Percentiles rank a stretch among this genome's conserved stretches.
These are phyloP conservation scores for Apiospora hydei DNA, from an alignment of 2,329 filamentous ascomycete genomes.

Conservation along the genomic window DNA sequence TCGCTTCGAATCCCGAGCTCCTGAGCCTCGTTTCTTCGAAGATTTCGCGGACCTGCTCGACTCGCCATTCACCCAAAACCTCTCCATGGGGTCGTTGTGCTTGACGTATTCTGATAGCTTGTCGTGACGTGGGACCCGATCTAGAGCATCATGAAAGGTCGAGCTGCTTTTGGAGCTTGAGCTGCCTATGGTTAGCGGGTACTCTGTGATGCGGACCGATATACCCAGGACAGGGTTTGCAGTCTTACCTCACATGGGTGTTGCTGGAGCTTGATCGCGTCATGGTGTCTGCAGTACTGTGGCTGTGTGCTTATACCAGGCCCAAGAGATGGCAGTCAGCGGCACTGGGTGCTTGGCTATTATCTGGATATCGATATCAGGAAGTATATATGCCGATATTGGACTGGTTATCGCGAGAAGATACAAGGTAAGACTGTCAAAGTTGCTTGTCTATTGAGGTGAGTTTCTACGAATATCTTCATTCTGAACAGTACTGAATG, in stretches of 20 bases:
- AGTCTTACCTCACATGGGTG: neutral
- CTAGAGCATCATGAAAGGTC: slow-evolving; percentile 10
- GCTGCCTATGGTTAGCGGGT: neutral
- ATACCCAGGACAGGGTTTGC: neutral
- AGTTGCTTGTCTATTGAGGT: neutral
- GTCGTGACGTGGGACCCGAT: neutral
- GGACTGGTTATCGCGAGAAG: neutral
- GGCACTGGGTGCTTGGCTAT: neutral
- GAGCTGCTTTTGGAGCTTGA: slow-evolving; percentile 11
- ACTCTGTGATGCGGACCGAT: neutral
- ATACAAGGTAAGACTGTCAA: neutral
- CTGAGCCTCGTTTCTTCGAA: neutral
- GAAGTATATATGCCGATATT: neutral
- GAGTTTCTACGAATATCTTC: neutral
- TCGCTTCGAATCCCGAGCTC: neutral
- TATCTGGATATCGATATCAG: neutral
- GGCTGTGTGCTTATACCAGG: neutral
- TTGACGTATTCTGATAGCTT: slow-evolving; percentile 1
- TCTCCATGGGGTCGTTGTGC: slow-evolving; percentile 20
- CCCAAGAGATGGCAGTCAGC: neutral
- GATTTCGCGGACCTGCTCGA: neutral
- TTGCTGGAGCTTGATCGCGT: neutral
- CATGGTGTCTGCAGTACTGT: neutral
- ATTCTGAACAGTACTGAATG: neutral
- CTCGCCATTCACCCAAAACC: slow-evolving; percentile 21